Base-by-base conservation (phyloP, 1,284 basidiomycete species). In the Athelia sp. region DNA sequence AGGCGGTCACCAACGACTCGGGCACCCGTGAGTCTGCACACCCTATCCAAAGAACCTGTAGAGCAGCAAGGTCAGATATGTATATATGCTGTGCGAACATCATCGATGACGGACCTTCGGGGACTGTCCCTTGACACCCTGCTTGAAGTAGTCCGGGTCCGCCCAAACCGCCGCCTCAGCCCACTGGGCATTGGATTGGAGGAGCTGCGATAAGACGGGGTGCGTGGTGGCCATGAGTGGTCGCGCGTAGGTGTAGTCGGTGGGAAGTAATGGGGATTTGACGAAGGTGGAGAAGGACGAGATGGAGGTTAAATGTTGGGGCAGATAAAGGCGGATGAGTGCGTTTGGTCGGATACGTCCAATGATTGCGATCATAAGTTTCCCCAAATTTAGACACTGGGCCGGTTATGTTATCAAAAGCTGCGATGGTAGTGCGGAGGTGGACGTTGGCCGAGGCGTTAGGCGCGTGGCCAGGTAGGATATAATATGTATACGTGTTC, bases 131-230 rank as follows among this genome's bases (percentile, higher is more conserved):
- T 79, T 66, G 2, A 82, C 79, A 3, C 71, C 75, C 53, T 77
- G 59, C 4, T 68, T 56, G 50, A 91, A 86, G 56, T 92, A 88
- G 14, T 67, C 69, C 1, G 87, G 82, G 35, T 90, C 76, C n/a
- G 70, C 62, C 17, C 59, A 51, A 35, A 73, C 56, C 49, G 87
- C 79, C 31, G 79, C 75, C 26, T 69, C 62, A 1, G 85, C 81
- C 87, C 86, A 90, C 53, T 67, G 64, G 3, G 71, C 65, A 65
- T 90, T 89, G 49, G 74, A 66, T 21, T 69, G 62, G 53, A 87
- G 74, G 50, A 87, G 66, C 3, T 66, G 67, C 18, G 62, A 63
- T 42, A 80, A 63, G 47, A 65, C 53, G 13, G 67, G 61, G 36
- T 40, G 36, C 19, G 15, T n/a, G 36, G 6, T 4, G n/a, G 36